Evolutionary conservation across 352 stramenopile genomes (phyloP), one percentile per base, ranked within the genome.

Genomic region (Pythium rishiriense): DNA sequence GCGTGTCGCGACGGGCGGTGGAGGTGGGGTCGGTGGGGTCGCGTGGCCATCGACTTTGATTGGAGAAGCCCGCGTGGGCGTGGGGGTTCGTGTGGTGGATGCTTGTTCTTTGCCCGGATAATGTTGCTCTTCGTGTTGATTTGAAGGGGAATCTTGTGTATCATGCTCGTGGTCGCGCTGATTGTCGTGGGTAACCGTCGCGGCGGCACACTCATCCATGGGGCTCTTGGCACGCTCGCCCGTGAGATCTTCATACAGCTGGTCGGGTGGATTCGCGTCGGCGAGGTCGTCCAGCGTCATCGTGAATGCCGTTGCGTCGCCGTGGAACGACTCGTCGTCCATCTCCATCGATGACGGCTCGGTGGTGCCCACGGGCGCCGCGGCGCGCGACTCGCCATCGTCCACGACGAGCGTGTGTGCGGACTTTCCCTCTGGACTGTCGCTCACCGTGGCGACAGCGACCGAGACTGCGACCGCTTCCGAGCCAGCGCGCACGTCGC

Each of bases 231-330:
- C 35, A 0, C 33, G 19, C 15, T 47, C 42, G 21, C 28, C 41
- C 33, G 59, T 58, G 37, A 59, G 50, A 33, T 67, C 60, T 11
- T 54, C 41, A 19, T 68, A 68, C 7, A 68, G 53, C 29, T 57
- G 29, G 41, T 68, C 52, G 21, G 49, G 48, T 21, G 60, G 45
- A 29, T 58, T 68, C 24, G 24, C 46, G 3, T 56, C 61, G 3
- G 52, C 51, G 21, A 68, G 47, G n/a, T 57, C 52, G 22, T 68
- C 53, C n/a, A 68, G 49, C 11, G 61, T 58, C 61, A 68, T 57
- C 2, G 33, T 48, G 22, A 68, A 68, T 12, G 45, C 61, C 3
- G 46, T 50, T 15, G 61, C 24, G 37, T 68, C 61, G 5, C n/a
- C 52, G 15, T 67, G 60, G 60, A 67, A 67, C 26, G 59, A 45